Percentiles rank a stretch among this genome's conserved stretches.
Conservation (phyloP, 1,284 basidiomycete species). For the Volvariella volvacea region DNA sequence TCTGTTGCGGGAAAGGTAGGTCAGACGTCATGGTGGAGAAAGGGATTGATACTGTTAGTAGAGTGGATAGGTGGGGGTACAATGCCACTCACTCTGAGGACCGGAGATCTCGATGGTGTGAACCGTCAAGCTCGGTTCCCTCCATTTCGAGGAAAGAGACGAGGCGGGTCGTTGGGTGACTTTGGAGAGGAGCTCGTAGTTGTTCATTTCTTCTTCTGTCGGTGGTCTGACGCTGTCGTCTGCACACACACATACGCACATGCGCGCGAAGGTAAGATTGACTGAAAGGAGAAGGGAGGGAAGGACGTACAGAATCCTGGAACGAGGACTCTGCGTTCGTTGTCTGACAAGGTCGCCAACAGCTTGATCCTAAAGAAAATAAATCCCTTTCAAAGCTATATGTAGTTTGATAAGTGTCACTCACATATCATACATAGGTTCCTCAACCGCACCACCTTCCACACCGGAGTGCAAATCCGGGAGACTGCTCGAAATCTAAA, state of each 20-base stretch:
- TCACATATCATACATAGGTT: slow-evolving; percentile 92
- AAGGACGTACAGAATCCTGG: slow-evolving; percentile 78
- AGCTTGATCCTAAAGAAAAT: slow-evolving; percentile 60
- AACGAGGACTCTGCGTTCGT: slow-evolving; percentile 56
- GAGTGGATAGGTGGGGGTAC: neutral
- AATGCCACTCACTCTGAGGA: slow-evolving; percentile 52
- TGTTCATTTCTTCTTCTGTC: slow-evolving; percentile 57
- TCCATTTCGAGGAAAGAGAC: slow-evolving; percentile 70
- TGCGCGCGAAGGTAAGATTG: slow-evolving; percentile 6
- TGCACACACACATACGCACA: slow-evolving; percentile 21
- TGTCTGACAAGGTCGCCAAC: slow-evolving; percentile 66
- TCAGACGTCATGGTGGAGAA: neutral
- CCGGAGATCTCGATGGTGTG: slow-evolving; percentile 70
- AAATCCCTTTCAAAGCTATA: neutral
- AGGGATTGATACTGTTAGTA: neutral
- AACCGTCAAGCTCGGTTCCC: slow-evolving; percentile 70
- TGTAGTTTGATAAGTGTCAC: slow-evolving; percentile 12
- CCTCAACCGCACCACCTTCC: slow-evolving; percentile 82
- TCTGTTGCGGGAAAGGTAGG: slow-evolving; percentile 31
- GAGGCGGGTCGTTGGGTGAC: slow-evolving; percentile 63
- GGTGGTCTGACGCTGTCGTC: slow-evolving; percentile 71
- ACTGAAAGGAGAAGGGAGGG: slow-evolving; percentile 4
- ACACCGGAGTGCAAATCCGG: slow-evolving; percentile 89
- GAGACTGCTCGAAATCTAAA: slow-evolving; percentile 55
- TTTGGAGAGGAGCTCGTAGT: slow-evolving; percentile 64